Percentiles rank a stretch among this genome's conserved stretches.
Evolutionary conservation across 73 alveolate species (phyloP).

Genomic region (Breviolum minutum): DNA sequence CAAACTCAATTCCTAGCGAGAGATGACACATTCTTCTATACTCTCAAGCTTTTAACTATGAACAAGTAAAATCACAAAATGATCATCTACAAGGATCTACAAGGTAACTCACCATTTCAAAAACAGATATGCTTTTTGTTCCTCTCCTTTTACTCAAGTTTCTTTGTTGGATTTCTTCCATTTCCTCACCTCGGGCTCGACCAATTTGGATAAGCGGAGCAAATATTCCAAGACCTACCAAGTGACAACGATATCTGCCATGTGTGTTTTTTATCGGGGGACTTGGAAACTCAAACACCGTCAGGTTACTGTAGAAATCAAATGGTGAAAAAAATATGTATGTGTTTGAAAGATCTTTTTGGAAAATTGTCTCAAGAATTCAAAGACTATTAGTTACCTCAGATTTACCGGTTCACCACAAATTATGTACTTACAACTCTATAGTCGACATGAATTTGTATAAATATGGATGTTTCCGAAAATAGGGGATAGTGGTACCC

Average conservation of each 20-base stretch:
- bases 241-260: neutral
- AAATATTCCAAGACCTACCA: slow-evolving; percentile 58
- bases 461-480: too few species aligned
- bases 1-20: slow-evolving; percentile 41
- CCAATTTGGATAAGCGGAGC: slow-evolving; percentile 60
- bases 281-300: neutral
- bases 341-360: neutral
- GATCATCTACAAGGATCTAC: too few species aligned
- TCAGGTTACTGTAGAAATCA: neutral
- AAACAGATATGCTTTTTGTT: too few species aligned
- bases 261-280: neutral
- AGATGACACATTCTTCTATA: neutral
- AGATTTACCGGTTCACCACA: too few species aligned
- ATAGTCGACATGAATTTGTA: too few species aligned
- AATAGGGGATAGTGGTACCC: too few species aligned
- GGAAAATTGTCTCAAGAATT: too few species aligned
- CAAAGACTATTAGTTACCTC: too few species aligned
- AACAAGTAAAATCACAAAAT: too few species aligned
- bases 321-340: neutral
- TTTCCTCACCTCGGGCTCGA: slow-evolving; percentile 29
- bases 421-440: too few species aligned
- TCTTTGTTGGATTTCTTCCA: neutral
- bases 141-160: neutral
- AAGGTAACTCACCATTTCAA: too few species aligned
- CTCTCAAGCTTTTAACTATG: too few species aligned